Evolutionary conservation across 148 eudicot species (phyloP), one percentile per base, ranked within the genome.

Genomic region (Diospyros lotus): DNA sequence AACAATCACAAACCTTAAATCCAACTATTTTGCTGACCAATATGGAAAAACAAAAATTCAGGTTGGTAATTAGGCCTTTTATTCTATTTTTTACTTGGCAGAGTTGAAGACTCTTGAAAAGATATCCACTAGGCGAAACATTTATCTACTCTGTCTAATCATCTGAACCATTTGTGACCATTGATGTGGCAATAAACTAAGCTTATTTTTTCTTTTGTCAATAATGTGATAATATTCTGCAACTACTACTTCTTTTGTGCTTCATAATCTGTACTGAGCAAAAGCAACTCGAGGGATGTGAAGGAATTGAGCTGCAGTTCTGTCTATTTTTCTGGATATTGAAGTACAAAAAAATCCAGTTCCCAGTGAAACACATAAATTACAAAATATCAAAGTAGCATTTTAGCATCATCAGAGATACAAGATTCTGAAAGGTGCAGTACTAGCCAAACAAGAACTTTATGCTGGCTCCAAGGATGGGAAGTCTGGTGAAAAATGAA

Each of bases 371-470:
- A 17, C 9, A 11, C 3, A 52, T 53, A 15, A 69, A 69, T 1
- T 18, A 39, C 38, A 14, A 69, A 63, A 63, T 39, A 41, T 4
- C 6, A 63, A 39, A 9, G 15, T 63, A 11, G 11, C 45, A 63
- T 8, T 40, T 63, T 39, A 41, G 46, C 45, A 48, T 4, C 4
- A 48, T 48, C 8, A 48, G 8, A 48, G 52, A 48, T 4, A 8
- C 52, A 8, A 48, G 4, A 48, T 48, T 48, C 8, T 48, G 52
- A 48, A 53, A 43, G 71, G 55, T 52, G 75, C 67, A 80, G 73
- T 83, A 92, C 97, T 88, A 90, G 86, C 92, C 94, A 92, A 87
- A 87, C 89, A 75, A 90, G 85, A 62, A 88, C 48, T 74, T 67
- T 81, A 76, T 90, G 88, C 43, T 84, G 86, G 78, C 89, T 90